Conservation (phyloP, 2,329 filamentous ascomycete species). For the Xylariaceae sp. region DNA sequence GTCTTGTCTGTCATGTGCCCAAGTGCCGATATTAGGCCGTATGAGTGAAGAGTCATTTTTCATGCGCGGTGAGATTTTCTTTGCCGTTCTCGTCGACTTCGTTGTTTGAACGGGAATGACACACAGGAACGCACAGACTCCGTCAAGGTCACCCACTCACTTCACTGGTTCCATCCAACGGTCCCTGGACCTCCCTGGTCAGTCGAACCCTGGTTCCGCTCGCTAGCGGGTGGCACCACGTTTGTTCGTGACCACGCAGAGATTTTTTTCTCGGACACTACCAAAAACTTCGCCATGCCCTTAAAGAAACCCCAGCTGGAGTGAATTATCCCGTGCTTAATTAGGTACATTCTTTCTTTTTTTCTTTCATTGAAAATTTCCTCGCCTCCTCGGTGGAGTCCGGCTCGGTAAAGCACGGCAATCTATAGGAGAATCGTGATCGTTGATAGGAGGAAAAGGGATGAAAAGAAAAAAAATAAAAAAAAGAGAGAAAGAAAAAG, state of each 20-base stretch:
- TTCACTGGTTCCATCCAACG: neutral
- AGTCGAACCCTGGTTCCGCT: neutral
- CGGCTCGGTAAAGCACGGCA: conserved; percentile 21
- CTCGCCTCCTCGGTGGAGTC: conserved; percentile 11
- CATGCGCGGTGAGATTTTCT: neutral
- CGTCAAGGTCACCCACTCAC: neutral
- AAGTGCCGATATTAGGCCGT: neutral
- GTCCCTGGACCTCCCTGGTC: neutral
- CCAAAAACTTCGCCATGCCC: neutral
- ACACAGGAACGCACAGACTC: too few species aligned
- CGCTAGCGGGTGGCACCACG: neutral
- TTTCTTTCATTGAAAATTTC: neutral
- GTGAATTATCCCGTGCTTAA: too few species aligned
- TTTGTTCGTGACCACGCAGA: neutral
- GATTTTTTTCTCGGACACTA: neutral
- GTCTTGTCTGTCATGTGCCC: neutral
- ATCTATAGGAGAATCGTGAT: neutral
- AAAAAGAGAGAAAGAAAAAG: neutral
- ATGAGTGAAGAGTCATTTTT: neutral
- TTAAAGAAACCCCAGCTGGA: too few species aligned
- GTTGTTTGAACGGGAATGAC: neutral
- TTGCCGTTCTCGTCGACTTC: neutral
- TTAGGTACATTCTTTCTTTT: neutral
- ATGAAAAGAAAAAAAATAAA: neutral
- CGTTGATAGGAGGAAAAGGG: neutral